A percentile compares a stretch with the other conserved stretches of the same genome.
Conservation (phyloP, 2,329 filamentous ascomycete genomes). For the Colletotrichum sp. region DNA sequence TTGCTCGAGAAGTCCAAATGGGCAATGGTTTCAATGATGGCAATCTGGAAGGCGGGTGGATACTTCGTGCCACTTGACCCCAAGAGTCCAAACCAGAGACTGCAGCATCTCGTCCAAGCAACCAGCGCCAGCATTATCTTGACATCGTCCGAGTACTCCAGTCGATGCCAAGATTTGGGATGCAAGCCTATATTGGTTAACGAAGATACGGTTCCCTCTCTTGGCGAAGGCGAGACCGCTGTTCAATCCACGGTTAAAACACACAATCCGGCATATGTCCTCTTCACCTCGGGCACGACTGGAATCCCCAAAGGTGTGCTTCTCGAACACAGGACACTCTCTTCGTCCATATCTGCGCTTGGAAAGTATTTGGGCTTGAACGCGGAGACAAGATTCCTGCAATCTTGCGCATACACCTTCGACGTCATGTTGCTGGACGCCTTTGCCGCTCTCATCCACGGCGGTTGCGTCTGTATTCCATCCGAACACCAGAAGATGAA, state of each 20-base stretch:
- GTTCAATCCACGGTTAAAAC: not conserved
- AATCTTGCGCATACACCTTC: conserved; percentile 24
- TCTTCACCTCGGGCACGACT: conserved; percentile 33
- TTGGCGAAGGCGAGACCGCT: too few relatives aligned
- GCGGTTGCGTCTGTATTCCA: conserved; percentile 9
- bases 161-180: not conserved
- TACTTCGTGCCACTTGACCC: conserved; percentile 9
- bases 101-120: not conserved
- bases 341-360: conserved; percentile 19
- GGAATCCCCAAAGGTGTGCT: conserved; percentile 31
- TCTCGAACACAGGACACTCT: conserved; percentile 24
- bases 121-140: not conserved
- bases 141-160: not conserved
- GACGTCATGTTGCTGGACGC: conserved; percentile 20
- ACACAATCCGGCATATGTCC: conserved; percentile 24
- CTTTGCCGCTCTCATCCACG: conserved; percentile 14
- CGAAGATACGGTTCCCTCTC: not conserved
- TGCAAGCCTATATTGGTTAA: not conserved
- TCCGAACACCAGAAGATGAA: conserved; percentile 23
- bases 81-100: not conserved
- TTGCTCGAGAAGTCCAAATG: conserved; percentile 6
- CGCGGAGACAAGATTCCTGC: conserved; percentile 26
- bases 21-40: conserved; percentile 7
- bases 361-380: not conserved
- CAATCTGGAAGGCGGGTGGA: conserved; percentile 4